Conservation (phyloP, 2,329 filamentous ascomycete genomes). For the Pseudogymnoascus sp. region DNA sequence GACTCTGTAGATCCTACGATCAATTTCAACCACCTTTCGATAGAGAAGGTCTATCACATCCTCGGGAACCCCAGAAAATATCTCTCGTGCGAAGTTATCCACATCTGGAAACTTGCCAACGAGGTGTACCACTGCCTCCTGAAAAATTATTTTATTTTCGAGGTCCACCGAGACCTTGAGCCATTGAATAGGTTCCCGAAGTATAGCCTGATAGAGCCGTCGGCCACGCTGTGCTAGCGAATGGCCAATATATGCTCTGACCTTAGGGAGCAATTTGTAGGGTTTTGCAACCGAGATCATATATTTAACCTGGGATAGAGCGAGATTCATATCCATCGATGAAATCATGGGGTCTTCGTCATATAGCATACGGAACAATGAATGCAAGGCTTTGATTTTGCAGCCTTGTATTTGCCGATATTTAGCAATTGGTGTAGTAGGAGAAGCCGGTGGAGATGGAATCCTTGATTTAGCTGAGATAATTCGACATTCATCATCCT, state of each 20-base stretch:
- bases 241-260: slow-evolving; percentile 12
- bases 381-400: slow-evolving; percentile 13
- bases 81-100: background rate
- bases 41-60: background rate
- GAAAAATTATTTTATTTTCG: slow-evolving; percentile 17
- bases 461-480: background rate
- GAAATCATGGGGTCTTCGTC: slow-evolving; percentile 11
- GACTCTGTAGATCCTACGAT: background rate
- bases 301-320: slow-evolving; percentile 13
- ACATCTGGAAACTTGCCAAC: slow-evolving; percentile 14
- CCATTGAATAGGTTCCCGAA: slow-evolving; percentile 17
- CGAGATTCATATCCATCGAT: slow-evolving; percentile 9
- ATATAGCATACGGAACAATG: slow-evolving; percentile 17
- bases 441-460: background rate
- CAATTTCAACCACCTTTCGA: background rate
- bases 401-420: background rate
- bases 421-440: background rate
- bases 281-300: slow-evolving; percentile 11
- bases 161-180: slow-evolving; percentile 15
- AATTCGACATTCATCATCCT: background rate
- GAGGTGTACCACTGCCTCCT: slow-evolving; percentile 21
- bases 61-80: background rate
- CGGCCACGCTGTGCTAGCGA: slow-evolving; percentile 13
- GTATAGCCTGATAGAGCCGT: slow-evolving; percentile 15
- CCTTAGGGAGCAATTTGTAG: slow-evolving; percentile 2